Evolutionary conservation across 177 flowering plant species (phyloP), one percentile per base, ranked within the genome.

Genomic region (Telopea speciosissima): DNA sequence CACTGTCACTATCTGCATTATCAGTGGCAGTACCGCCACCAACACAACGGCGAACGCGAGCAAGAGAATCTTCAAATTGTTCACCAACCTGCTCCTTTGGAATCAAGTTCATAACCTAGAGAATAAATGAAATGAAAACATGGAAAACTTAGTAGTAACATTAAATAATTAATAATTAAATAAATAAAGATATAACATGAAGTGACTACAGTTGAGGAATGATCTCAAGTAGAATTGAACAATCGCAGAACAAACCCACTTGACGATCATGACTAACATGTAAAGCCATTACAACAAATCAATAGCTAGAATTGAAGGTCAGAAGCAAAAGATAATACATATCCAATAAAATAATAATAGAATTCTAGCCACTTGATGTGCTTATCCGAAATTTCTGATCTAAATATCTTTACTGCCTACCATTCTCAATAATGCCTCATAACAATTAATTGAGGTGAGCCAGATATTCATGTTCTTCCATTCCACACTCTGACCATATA

Each of bases 1-100:
- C 99, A 82, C 97, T 93, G 76, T 95, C 99, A 79, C 99, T 91
- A 60, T 93, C 97, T 24, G 88, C 93, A 82, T 90, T 82, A 62
- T 90, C 96, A 5, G 83, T 69, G 25, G 87, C 82, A 66, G 73
- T 74, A 61, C 98, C 98, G 81, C 99, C 97, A 77, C 96, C 92
- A 74, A 91, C 70, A 72, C 97, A 95, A 68, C 94, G 97, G 68
- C 89, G 73, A 74, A 95, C 93, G 72, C 97, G 99, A 62, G 91
- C 88, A 79, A 91, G 87, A 68, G 99, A 96, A 69, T 95, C 97
- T 75, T 88, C 93, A 83, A 92, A 90, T 4, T 28, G 78, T 81
- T 95, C 97, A 40, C 96, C 97, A 66, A 88, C 91, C 63, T 79
- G 56, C 75, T 90, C 97, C 78, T 84, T 84, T 2, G 97, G 97